Percentiles rank a stretch among this genome's conserved stretches.
Evolutionary conservation across 139 green algal species (phyloP).

Genomic region (Chlamydomonas incerta): DNA sequence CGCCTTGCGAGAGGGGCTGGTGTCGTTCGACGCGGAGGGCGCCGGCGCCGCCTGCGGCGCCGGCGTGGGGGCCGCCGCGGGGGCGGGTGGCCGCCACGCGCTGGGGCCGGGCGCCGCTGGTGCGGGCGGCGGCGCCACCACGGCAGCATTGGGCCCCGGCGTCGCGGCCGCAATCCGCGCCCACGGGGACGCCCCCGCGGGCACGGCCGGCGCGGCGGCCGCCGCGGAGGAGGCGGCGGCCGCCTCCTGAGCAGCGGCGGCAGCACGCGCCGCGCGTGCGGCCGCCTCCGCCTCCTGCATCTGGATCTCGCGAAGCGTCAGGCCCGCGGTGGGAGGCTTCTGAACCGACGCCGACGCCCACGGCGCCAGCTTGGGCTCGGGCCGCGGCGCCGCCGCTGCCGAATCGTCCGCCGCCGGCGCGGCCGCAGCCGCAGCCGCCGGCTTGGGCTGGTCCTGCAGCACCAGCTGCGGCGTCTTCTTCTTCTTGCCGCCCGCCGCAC

Average conservation of each 20-base stretch:
- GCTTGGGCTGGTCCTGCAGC: conserved; percentile 34
- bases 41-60: not conserved
- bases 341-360: conserved; percentile 67
- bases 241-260: conserved; percentile 42
- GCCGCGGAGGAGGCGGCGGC: conserved; percentile 30
- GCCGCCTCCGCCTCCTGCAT: conserved; percentile 77
- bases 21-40: not conserved
- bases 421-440: not conserved
- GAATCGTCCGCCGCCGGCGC: not conserved
- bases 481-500: conserved; percentile 1
- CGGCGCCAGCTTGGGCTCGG: conserved; percentile 62
- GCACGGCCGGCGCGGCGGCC: conserved; percentile 25
- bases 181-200: not conserved
- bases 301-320: conserved; percentile 83
- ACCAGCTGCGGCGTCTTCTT: conserved; percentile 37
- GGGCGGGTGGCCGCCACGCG: not conserved
- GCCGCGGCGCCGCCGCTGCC: not conserved
- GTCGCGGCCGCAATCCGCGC: conserved; percentile 15
- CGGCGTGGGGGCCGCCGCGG: not conserved
- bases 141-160: not conserved
- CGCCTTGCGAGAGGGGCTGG: not conserved
- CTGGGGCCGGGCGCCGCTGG: not conserved
- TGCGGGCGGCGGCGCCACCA: not conserved
- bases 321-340: conserved; percentile 44
- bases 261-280: conserved; percentile 28